Evolutionary conservation across 2,329 filamentous ascomycete genomes (phyloP), one percentile per base, ranked within the genome.

Genomic region (Pseudocercospora crystallina): DNA sequence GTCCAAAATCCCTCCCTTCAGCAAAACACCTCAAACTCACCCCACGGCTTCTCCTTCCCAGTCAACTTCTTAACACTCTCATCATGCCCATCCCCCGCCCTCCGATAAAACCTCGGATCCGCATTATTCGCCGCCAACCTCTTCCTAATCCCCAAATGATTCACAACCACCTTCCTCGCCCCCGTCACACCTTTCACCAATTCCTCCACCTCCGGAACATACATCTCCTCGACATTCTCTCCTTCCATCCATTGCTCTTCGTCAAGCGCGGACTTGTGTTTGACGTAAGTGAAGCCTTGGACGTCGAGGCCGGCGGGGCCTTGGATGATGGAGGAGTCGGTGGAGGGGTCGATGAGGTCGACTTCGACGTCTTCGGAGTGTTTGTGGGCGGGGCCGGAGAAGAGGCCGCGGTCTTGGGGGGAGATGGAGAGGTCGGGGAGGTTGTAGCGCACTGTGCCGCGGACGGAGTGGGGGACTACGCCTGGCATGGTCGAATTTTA

Each of bases 201-300:
- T n/a, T 39, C 35, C 29, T 40, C 20, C 34, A 39, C 31, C 13
- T 47, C 44, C 15, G 35, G 34, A n/a, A 30, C 13, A 15, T 47
- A 47, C 10, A 47, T 11, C 10, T 40, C 35, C 15, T 47, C 44
- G 2, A 47, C 26, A 32, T 32, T 39, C 9, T 13, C 35, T n/a
- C 20, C 44, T 38, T 32, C 32, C 17, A 47, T 12, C 26, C 34
- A 47, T 10, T 35, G 5, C 10, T 47, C 44, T 12, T 32, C 34
- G 3, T 37, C n/a, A 5, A 31, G 20, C 5, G 41, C 32, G 10
- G 44, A 47, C 12, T 47, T 39, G 46, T 48, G 46, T 33, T 48
- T 42, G 38, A 42, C 15, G 20, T 48, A 48, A 2, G 46, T 36
- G 32, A 48, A 48, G 29, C 46, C 46, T 29, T 48, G 46, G 10